These are phyloP conservation scores for Rhodotorula kratochvilovae DNA, from an alignment of 768 basidiomycete genomes.

Conservation along the genomic window DNA sequence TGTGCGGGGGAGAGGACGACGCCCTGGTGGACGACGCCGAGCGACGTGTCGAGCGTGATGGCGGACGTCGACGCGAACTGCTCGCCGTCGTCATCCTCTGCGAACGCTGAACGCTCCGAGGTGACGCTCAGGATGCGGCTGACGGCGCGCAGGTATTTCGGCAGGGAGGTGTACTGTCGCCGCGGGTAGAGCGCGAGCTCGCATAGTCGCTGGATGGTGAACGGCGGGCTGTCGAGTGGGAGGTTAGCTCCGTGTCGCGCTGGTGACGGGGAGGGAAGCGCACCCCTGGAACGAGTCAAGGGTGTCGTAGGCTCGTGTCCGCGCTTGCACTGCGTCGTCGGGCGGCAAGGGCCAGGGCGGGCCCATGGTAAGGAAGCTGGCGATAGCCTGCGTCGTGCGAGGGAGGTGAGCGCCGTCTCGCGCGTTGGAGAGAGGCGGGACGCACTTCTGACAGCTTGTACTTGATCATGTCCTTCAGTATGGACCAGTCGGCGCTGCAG, in stretches of 20 bases:
- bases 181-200: constrained; percentile 69
- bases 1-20: constrained; percentile 15
- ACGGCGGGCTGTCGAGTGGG: constrained; percentile 53
- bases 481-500: constrained; percentile 63
- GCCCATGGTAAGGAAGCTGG: constrained; percentile 47
- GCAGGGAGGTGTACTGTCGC: constrained; percentile 67
- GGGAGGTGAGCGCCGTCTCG: background rate
- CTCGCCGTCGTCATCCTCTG: constrained; percentile 23
- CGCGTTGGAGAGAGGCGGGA: background rate
- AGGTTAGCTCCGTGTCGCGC: background rate
- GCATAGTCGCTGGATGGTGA: constrained; percentile 83
- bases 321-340: constrained; percentile 24
- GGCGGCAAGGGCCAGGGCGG: constrained; percentile 62
- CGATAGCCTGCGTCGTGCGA: constrained; percentile 22
- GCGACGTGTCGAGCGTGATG: constrained; percentile 21
- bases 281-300: constrained; percentile 36
- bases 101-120: constrained; percentile 53
- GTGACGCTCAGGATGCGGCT: constrained; percentile 79
- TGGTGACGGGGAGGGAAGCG: background rate
- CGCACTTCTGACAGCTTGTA: constrained; percentile 63
- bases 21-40: constrained; percentile 19
- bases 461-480: constrained; percentile 68
- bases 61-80: constrained; percentile 34
- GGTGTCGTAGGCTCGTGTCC: constrained; percentile 26
- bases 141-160: constrained; percentile 82